Percentiles rank a stretch among this genome's conserved stretches.
These are phyloP conservation scores for Lyophyllum semitale DNA, from an alignment of 768 basidiomycete species.

Conservation along the genomic window DNA sequence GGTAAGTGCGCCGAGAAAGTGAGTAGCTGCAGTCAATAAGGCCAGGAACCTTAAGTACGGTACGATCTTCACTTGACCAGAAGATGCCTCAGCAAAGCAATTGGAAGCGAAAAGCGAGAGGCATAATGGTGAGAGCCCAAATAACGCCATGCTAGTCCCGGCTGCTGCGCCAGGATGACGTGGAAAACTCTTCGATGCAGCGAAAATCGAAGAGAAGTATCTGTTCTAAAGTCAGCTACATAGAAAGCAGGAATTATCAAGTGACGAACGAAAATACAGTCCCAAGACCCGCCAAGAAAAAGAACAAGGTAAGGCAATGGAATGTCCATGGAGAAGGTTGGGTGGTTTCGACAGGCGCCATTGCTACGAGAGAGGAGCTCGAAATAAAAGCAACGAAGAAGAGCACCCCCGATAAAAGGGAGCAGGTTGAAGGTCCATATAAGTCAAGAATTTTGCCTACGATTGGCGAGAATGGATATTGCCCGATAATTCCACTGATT, in stretches of 20 bases:
- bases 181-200: conserved; percentile 73
- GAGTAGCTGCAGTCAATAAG: conserved; percentile 49
- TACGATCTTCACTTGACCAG: conserved; percentile 45
- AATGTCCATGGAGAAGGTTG: conserved; percentile 47
- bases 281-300: conserved; percentile 65
- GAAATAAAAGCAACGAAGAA: conserved; percentile 63
- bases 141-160: conserved; percentile 69
- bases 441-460: conserved; percentile 70
- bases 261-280: conserved; percentile 70
- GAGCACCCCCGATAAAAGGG: conserved; percentile 58
- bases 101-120: conserved; percentile 64
- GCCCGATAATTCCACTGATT: conserved; percentile 78
- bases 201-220: conserved; percentile 76
- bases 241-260: not conserved
- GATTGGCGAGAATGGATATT: conserved; percentile 74
- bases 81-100: conserved; percentile 53
- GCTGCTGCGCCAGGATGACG: conserved; percentile 64
- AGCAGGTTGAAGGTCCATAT: conserved; percentile 69
- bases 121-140: conserved; percentile 81
- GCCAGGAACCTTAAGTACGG: conserved; percentile 61
- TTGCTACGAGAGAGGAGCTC: conserved; percentile 61
- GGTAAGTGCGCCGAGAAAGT: conserved; percentile 54
- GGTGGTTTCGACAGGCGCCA: conserved; percentile 38
- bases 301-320: conserved; percentile 54
- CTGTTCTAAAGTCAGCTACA: conserved; percentile 22